Conservation (phyloP, 2,329 filamentous ascomycete genomes). For the Pseudocercospora ulei region DNA sequence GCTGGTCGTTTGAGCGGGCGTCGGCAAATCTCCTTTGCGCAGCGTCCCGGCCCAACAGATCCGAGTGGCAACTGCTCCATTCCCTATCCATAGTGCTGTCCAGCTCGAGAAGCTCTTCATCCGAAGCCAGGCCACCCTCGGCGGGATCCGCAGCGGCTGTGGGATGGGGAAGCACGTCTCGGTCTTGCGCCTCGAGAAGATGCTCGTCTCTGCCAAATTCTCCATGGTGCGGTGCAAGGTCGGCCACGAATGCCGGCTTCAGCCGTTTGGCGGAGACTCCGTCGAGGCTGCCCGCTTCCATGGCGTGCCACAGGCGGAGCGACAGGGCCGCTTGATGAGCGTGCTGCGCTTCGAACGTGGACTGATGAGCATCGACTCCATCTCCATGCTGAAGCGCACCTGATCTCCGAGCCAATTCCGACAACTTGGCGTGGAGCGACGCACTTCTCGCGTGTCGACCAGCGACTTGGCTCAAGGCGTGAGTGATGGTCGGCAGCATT, state of each 20-base stretch:
- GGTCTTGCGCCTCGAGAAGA: slow-evolving; percentile 1
- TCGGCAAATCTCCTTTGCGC: neutral
- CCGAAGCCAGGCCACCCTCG: neutral
- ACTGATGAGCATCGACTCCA: neutral
- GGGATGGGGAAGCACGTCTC: slow-evolving; percentile 1
- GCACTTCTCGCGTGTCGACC: slow-evolving; percentile 10
- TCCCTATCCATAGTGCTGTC: neutral
- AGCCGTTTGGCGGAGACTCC: neutral
- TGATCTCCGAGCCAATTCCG: slow-evolving; percentile 11
- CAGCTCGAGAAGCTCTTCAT: neutral
- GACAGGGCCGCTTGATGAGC: neutral
- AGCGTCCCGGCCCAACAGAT: no score
- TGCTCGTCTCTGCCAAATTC: slow-evolving; percentile 3
- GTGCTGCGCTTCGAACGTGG: neutral
- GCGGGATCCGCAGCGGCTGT: neutral
- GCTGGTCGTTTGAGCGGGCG: neutral
- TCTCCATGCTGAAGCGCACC: neutral
- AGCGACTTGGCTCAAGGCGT: slow-evolving; percentile 27
- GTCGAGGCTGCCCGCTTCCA: neutral
- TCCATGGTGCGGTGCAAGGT: neutral
- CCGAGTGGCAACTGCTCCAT: neutral
- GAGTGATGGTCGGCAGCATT: slow-evolving; percentile 36
- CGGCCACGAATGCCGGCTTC: neutral
- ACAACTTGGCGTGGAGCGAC: slow-evolving; percentile 14
- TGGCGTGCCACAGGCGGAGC: slow-evolving; percentile 9